phyloP scores from a whole-genome alignment of 257 asterid genomes.

The Solanum paucissectum region DNA sequence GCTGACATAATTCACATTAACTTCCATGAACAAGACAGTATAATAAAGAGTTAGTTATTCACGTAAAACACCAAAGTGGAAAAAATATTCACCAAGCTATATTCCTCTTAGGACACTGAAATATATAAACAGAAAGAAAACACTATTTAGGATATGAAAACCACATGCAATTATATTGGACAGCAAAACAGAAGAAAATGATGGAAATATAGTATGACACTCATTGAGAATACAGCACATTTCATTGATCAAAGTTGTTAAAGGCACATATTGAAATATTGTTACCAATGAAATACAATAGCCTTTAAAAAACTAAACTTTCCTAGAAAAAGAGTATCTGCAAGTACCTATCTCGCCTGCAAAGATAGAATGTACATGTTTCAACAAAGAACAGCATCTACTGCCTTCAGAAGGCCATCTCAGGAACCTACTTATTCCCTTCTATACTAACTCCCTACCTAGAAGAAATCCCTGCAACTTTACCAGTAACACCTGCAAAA shows the following conservation, averaged over 20 bases:
- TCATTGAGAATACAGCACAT: background rate
- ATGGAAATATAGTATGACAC: background rate
- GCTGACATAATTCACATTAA: background rate
- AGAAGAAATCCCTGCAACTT: background rate
- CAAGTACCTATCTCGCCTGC: conserved; percentile 28
- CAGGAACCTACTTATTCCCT: conserved; percentile 44
- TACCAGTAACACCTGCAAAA: background rate
- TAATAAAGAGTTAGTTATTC: background rate
- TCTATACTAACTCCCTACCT: conserved; percentile 23
- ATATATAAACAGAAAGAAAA: background rate
- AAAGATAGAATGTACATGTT: conserved; percentile 47
- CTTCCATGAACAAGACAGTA: background rate
- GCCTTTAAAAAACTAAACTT: conserved; percentile 11
- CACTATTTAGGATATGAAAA: background rate
- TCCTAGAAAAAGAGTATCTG: conserved; percentile 27
- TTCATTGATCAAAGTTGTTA: conserved; percentile 6
- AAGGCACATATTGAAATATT: conserved; percentile 12
- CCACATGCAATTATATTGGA: background rate
- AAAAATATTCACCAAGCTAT: background rate
- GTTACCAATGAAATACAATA: conserved; percentile 16
- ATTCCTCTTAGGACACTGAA: background rate
- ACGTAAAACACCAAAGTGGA: background rate
- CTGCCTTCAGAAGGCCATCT: conserved; percentile 22
- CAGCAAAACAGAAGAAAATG: background rate
- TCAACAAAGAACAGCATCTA: conserved; percentile 26